Base-by-base conservation (phyloP, 345 rosid species). In the Corymbia maculata region DNA sequence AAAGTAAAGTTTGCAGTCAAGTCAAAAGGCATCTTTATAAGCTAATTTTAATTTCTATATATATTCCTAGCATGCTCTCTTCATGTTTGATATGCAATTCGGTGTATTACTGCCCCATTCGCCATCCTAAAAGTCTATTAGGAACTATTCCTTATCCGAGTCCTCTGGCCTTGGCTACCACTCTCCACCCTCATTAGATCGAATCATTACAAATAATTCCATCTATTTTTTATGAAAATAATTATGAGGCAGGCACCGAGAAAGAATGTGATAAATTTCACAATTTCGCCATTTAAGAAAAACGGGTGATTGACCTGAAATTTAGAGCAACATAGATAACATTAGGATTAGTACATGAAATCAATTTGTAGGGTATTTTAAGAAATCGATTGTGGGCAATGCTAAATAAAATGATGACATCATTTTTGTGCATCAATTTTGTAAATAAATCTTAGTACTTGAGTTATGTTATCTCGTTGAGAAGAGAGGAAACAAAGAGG, bases 21-120 rank as follows among this genome's bases (percentile, higher is more conserved):
- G 1, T 55, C 61, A 55, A 21, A 55, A 55, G 0, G 0, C 61
- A 0, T 26, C 22, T 55, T 55, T 8, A 26, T 55, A 5, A 55
- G 22, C 28, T 55, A 55, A 8, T 55, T 55, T 22, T 19, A 55
- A 5, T 22, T 55, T 55, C 22, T 55, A 55, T 26, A 55, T 55
- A 19, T 55, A 55, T 55, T 55, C 12, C 61, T 21, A 55, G 61
- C 5, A 55, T 0, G 0, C 12, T 22, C 12, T 55, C 61, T 55
- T 11, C 9, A 1, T 55, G 3, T 55, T 55, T 55, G 61, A 22
- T 55, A 8, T 55, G 61, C 61, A 55, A 55, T 55, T 8, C 0
- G 28, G 22, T 21, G 21, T 26, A 55, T 55, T 21, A 24, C 0
- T 55, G 0, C 61, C 61, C 22, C 3, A 19, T 55, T 55, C 0